phyloP scores from a whole-genome alignment of 495 filamentous ascomycete species.

The Parathielavia appendiculata region DNA sequence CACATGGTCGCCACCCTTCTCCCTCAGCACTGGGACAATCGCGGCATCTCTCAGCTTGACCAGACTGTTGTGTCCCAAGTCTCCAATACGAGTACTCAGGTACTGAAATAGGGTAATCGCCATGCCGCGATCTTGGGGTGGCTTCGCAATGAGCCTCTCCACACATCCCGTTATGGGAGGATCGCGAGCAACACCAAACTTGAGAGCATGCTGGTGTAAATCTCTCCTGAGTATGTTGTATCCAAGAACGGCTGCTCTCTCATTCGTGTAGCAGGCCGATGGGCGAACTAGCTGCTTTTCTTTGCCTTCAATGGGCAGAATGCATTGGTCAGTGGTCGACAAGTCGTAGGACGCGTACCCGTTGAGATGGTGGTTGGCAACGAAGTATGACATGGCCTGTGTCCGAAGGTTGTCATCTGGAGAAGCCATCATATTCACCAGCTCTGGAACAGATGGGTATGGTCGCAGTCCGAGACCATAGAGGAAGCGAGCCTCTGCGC shows the following conservation, averaged over 20 bases:
- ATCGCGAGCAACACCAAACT: slow-evolving; percentile 76
- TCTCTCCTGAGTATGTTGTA: slow-evolving; percentile 70
- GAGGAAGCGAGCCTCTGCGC: slow-evolving; percentile 69
- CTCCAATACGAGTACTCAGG: slow-evolving; percentile 66
- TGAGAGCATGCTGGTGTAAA: slow-evolving; percentile 66
- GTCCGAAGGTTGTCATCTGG: slow-evolving; percentile 53
- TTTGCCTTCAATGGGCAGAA: slow-evolving; percentile 66
- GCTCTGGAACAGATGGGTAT: slow-evolving; percentile 61
- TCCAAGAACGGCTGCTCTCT: slow-evolving; percentile 66
- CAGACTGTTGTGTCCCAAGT: slow-evolving; percentile 59
- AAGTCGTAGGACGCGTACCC: slow-evolving; percentile 62
- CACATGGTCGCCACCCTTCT: slow-evolving; percentile 26
- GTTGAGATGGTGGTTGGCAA: slow-evolving; percentile 70
- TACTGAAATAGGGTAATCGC: slow-evolving; percentile 75
- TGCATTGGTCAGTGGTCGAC: slow-evolving; percentile 51
- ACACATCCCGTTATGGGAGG: slow-evolving; percentile 73
- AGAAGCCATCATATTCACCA: slow-evolving; percentile 72
- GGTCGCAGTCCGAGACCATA: slow-evolving; percentile 61
- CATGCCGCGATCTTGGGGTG: slow-evolving; percentile 57
- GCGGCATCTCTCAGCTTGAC: slow-evolving; percentile 54
- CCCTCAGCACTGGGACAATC: slow-evolving; percentile 64
- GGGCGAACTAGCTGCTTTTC: slow-evolving; percentile 61
- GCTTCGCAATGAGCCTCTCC: slow-evolving; percentile 59
- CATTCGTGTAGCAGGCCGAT: slow-evolving; percentile 75
- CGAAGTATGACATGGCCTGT: slow-evolving; percentile 74